Conservation (phyloP, 768 basidiomycete species). For the Hericium rajendrae region DNA sequence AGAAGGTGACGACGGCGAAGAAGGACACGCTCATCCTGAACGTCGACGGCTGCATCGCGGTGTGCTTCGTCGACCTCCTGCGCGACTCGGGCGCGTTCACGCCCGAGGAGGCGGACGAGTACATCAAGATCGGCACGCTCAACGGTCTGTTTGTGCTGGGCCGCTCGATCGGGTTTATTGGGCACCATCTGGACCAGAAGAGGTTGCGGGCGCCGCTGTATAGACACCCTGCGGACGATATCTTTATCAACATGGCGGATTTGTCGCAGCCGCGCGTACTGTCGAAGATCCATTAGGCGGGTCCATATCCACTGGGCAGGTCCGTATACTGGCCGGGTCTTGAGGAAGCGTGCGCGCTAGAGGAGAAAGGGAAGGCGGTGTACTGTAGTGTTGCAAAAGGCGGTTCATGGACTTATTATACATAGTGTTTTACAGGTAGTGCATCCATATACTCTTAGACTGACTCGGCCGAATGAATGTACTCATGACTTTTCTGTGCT, state of each 20-base stretch:
- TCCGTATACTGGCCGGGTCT: too few species aligned
- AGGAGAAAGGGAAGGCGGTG: neutral
- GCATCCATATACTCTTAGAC: too few species aligned
- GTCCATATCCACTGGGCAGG: too few species aligned
- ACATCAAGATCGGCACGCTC: slow-evolving; percentile 92
- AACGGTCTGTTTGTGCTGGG: slow-evolving; percentile 97
- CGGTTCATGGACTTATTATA: neutral
- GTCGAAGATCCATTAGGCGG: slow-evolving; percentile 25
- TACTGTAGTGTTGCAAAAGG: neutral
- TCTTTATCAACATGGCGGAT: slow-evolving; percentile 92
- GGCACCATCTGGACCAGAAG: slow-evolving; percentile 95
- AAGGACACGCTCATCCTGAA: slow-evolving; percentile 97
- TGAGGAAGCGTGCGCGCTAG: neutral
- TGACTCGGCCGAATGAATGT: too few species aligned
- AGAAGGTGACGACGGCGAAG: slow-evolving; percentile 96
- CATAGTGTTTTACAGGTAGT: neutral
- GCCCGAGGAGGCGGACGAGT: slow-evolving; percentile 92
- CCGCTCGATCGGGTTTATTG: slow-evolving; percentile 95
- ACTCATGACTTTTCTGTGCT: too few species aligned
- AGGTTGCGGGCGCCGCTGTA: slow-evolving; percentile 86
- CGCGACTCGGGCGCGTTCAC: slow-evolving; percentile 91
- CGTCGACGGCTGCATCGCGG: slow-evolving; percentile 92
- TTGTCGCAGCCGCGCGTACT: slow-evolving; percentile 74
- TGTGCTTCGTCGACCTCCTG: slow-evolving; percentile 92
- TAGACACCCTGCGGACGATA: slow-evolving; percentile 91